Percentiles rank a stretch among this genome's conserved stretches.
These are phyloP conservation scores for Nicotiana tomentosiformis DNA, from an alignment of 257 asterid species.

Conservation along the genomic window DNA sequence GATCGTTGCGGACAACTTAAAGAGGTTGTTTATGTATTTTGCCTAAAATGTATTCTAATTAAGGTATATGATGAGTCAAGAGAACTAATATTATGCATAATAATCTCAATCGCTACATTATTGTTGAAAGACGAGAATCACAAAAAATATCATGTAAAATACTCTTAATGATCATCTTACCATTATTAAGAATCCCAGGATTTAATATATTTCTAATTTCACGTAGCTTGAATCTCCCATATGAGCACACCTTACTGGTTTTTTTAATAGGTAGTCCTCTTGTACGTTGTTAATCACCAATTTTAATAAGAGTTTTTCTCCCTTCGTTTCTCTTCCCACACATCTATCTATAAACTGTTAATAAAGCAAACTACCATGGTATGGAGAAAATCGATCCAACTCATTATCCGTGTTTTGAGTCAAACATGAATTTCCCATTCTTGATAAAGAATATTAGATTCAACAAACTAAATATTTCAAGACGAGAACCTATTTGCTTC, in stretches of 20 bases:
- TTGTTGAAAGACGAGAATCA: not conserved
- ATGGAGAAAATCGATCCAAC: not conserved
- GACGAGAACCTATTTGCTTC: not conserved
- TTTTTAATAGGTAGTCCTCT: not conserved
- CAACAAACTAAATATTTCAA: not conserved
- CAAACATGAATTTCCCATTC: not conserved
- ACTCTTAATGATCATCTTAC: not conserved
- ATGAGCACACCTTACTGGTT: not conserved
- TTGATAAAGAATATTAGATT: not conserved
- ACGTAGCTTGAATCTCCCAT: not conserved
- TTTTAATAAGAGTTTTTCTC: not conserved
- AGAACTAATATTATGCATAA: not conserved
- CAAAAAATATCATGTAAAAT: no score
- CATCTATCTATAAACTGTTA: not conserved
- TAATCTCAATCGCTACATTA: not conserved
- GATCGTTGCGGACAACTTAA: no score
- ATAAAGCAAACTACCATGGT: not conserved
- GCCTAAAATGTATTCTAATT: no score
- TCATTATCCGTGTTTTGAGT: not conserved
- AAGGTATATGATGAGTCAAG: not conserved
- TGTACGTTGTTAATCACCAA: not conserved
- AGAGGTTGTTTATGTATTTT: no score
- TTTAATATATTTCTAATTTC: not conserved
- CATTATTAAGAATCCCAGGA: not conserved
- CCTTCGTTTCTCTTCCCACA: not conserved